Evolutionary conservation across 306 rosid genomes (phyloP).

Genomic region (Castanea sativa): DNA sequence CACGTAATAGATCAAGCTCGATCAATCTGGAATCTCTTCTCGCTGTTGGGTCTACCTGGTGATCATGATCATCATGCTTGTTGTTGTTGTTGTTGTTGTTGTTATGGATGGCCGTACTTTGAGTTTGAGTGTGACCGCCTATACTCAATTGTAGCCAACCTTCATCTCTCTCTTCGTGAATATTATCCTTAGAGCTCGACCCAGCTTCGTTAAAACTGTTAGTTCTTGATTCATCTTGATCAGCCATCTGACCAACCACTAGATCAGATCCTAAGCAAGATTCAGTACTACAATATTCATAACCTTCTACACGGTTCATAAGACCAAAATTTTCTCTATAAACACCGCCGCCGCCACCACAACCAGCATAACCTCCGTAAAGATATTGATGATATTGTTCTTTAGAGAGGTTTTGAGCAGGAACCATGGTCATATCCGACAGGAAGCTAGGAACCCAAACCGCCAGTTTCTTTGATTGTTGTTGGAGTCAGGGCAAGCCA

Average conservation of each 20-base stretch:
- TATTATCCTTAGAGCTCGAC: slow-evolving; percentile 35
- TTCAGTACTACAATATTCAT: slow-evolving; percentile 13
- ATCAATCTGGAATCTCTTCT: slow-evolving; percentile 29
- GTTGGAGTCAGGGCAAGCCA: slow-evolving; percentile 45
- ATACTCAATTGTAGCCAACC: slow-evolving; percentile 85
- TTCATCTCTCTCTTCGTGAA: slow-evolving; percentile 15
- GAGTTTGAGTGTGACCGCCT: slow-evolving; percentile 31
- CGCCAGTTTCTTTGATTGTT: background rate
- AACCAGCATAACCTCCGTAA: slow-evolving; percentile 33
- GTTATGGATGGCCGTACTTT: background rate
- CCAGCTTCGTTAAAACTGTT: slow-evolving; percentile 37
- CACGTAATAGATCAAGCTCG: slow-evolving; percentile 70
- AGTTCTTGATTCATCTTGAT: slow-evolving; percentile 51
- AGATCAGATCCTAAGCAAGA: slow-evolving; percentile 58
- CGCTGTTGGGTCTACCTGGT: background rate
- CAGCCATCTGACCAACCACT: slow-evolving; percentile 59
- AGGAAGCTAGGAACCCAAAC: slow-evolving; percentile 10
- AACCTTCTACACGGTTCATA: slow-evolving; percentile 51
- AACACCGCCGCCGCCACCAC: slow-evolving; percentile 5
- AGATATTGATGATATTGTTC: slow-evolving; percentile 26
- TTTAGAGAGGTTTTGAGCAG: slow-evolving; percentile 47
- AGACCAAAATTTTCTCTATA: slow-evolving; percentile 20
- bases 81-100: slow-evolving; percentile 7
- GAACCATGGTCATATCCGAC: slow-evolving; percentile 74
- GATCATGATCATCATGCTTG: background rate